Conservation (phyloP, 352 stramenopile genomes). For the Globisporangium heterothallicum region DNA sequence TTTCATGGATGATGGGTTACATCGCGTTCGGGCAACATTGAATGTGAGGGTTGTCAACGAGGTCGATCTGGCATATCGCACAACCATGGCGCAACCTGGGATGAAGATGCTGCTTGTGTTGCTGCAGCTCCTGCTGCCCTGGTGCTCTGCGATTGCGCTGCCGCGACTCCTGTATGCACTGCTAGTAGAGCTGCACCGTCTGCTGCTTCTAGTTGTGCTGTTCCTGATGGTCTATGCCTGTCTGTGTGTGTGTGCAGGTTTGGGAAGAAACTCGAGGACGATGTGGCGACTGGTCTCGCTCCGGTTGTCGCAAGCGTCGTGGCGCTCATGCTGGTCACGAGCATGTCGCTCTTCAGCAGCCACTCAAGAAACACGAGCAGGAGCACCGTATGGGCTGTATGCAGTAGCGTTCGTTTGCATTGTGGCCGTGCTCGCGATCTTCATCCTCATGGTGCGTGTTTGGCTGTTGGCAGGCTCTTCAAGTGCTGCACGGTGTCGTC, state of each 20-base stretch:
- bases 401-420: neutral
- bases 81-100: too few species aligned
- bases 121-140: constrained; percentile 23
- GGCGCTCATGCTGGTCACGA: constrained; percentile 22
- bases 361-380: neutral
- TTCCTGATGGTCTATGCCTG: neutral
- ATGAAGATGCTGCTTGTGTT: constrained; percentile 2
- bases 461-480: neutral
- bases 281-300: constrained; percentile 35
- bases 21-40: neutral
- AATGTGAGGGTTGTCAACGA: too few species aligned
- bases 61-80: too few species aligned
- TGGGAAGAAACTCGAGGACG: constrained; percentile 37
- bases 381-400: neutral
- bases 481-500: constrained; percentile 17
- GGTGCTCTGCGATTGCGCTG: constrained; percentile 10
- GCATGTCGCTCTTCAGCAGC: constrained; percentile 20
- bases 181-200: constrained; percentile 4
- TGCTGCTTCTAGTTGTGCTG: neutral
- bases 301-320: constrained; percentile 30
- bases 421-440: neutral
- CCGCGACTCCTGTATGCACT: constrained; percentile 29
- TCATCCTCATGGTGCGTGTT: neutral
- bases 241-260: constrained; percentile 14
- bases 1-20: neutral